Evolutionary conservation across 805 yeast genomes (phyloP).

Genomic region (Sugiyamaella marilandica): DNA sequence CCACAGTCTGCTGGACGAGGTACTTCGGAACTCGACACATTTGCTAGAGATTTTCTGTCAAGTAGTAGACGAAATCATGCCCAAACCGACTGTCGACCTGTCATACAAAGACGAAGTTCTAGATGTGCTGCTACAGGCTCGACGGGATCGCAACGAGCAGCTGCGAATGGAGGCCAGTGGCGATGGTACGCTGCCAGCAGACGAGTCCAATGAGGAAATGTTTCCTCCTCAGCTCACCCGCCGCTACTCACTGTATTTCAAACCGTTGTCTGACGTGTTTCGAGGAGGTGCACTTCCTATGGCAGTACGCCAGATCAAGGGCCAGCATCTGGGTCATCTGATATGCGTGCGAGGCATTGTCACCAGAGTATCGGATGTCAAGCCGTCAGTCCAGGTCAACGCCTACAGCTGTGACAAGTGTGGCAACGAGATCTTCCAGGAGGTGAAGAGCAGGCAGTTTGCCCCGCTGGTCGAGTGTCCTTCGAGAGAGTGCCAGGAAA

Average conservation of each 20-base stretch:
- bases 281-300: constrained; percentile 47
- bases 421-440: constrained; percentile 95
- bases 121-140: constrained; percentile 88
- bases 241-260: constrained; percentile 80
- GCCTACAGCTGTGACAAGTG: constrained; percentile 98
- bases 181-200: constrained; percentile 19
- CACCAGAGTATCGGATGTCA: constrained; percentile 93
- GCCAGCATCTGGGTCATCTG: constrained; percentile 74
- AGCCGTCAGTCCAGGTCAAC: constrained; percentile 83
- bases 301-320: constrained; percentile 87
- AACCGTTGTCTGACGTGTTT: constrained; percentile 52
- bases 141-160: constrained; percentile 76
- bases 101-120: constrained; percentile 82
- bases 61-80: constrained; percentile 77
- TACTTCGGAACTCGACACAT: constrained; percentile 70
- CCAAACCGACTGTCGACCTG: constrained; percentile 77
- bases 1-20: constrained; percentile 49
- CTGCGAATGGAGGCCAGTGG: constrained; percentile 48
- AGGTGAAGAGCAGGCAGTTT: constrained; percentile 77
- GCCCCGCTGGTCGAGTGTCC: constrained; percentile 87
- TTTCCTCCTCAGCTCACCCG: constrained; percentile 87
- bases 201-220: constrained; percentile 40
- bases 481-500: constrained; percentile 69
- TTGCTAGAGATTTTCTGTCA: constrained; percentile 72
- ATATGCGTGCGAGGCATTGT: constrained; percentile 92